Conservation (phyloP, 2,329 filamentous ascomycete species). For the Drechslerella coelobrocha region DNA sequence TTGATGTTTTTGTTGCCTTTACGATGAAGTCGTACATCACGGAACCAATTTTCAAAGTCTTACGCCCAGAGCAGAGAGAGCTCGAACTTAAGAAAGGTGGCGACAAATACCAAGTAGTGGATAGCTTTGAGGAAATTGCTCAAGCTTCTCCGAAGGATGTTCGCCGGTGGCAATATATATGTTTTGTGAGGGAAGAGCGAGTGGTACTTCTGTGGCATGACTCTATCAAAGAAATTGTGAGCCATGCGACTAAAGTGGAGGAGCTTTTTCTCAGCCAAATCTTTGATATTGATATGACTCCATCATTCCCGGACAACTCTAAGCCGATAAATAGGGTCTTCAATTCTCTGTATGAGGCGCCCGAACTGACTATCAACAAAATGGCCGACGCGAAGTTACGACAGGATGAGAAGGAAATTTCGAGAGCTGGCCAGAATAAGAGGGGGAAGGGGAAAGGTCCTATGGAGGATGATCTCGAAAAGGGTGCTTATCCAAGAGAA, state of each 20-base stretch:
- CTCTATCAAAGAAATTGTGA: conserved; percentile 59
- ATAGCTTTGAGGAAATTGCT: conserved; percentile 59
- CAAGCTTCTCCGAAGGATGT: conserved; percentile 58
- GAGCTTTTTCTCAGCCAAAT: conserved; percentile 45
- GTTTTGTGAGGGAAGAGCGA: conserved; percentile 60
- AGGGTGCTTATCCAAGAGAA: conserved; percentile 23
- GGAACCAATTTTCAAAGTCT: conserved; percentile 60
- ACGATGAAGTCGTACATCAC: conserved; percentile 63
- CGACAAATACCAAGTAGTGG: conserved; percentile 61
- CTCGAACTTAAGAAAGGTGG: conserved; percentile 59
- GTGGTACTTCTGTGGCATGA: conserved; percentile 61
- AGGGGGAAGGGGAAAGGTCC: conserved; percentile 12
- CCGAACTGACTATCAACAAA: conserved; percentile 32
- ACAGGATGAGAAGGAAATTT: conserved; percentile 11
- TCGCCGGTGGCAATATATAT: conserved; percentile 61
- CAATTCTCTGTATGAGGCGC: conserved; percentile 30
- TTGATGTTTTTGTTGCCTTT: conserved; percentile 62
- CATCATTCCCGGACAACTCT: conserved; percentile 2
- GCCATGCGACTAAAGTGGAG: conserved; percentile 57
- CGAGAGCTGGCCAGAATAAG: neutral
- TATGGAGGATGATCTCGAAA: conserved; percentile 30
- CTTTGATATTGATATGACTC: conserved; percentile 29
- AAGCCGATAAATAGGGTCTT: conserved; percentile 13
- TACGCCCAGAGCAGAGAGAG: conserved; percentile 60
- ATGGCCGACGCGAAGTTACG: conserved; percentile 24